These are phyloP conservation scores for Sclerotinia sclerotiorum DNA, from an alignment of 2,329 filamentous ascomycete species.

Conservation along the genomic window DNA sequence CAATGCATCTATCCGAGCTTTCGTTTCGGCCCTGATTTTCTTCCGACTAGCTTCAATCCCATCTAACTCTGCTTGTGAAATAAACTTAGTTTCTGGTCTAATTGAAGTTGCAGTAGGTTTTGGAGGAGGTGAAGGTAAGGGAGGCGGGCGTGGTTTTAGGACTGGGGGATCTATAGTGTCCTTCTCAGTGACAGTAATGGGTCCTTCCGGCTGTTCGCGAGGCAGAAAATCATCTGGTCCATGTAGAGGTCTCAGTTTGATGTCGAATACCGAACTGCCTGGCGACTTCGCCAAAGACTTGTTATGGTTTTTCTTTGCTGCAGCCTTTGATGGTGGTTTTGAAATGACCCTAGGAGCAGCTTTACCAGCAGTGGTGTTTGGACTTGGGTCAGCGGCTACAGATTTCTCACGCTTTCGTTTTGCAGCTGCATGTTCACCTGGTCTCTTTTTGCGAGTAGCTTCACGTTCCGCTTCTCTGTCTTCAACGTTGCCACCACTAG, in stretches of 20 bases:
- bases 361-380: neutral
- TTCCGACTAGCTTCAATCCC: neutral
- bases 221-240: neutral
- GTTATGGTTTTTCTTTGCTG: neutral
- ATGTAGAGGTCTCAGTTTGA: neutral
- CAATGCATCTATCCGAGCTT: neutral
- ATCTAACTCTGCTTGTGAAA: constrained; percentile 16
- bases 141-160: neutral
- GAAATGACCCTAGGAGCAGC: neutral
- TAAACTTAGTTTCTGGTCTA: neutral
- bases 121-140: neutral
- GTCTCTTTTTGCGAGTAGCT: neutral
- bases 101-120: neutral
- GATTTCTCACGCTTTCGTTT: neutral
- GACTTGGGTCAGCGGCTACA: neutral
- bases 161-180: neutral
- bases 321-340: neutral
- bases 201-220: neutral
- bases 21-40: neutral
- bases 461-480: constrained; percentile 19
- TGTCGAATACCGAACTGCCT: neutral
- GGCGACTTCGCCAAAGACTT: neutral
- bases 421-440: neutral
- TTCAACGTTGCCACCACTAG: neutral
- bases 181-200: neutral